Percentiles rank a stretch among this genome's conserved stretches.
These are phyloP conservation scores for Pontederia paniculata DNA, from an alignment of 176 grass and related monocot species.

Conservation along the genomic window DNA sequence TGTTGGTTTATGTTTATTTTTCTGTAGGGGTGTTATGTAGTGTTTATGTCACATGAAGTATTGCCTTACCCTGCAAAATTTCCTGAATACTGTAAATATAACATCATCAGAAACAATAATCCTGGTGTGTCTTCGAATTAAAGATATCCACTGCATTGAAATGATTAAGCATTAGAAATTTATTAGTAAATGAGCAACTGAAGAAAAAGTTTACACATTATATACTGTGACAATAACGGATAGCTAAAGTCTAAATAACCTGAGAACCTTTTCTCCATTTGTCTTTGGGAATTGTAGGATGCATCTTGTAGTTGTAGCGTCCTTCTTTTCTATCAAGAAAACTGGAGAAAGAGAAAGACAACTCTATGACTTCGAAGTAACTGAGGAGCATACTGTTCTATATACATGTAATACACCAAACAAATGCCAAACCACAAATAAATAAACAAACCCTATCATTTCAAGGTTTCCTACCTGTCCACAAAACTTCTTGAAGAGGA, in stretches of 20 bases:
- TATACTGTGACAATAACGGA: neutral
- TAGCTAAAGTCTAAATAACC: constrained; percentile 31
- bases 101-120: constrained; percentile 51
- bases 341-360: constrained; percentile 23
- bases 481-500: constrained; percentile 79
- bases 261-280: constrained; percentile 99
- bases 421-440: neutral
- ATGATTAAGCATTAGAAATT: constrained; percentile 1
- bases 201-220: constrained; percentile 1
- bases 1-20: too few relatives aligned
- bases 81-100: constrained; percentile 72
- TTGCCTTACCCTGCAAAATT: constrained; percentile 66
- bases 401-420: too few relatives aligned
- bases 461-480: constrained; percentile 45
- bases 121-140: constrained; percentile 72
- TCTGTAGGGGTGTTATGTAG: too few relatives aligned
- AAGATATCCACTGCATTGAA: constrained; percentile 78
- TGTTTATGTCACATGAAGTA: neutral
- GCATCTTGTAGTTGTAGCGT: constrained; percentile 79
- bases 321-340: constrained; percentile 73
- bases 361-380: neutral
- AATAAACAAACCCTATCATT: neutral
- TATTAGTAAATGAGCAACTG: neutral
- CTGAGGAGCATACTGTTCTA: too few relatives aligned
- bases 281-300: constrained; percentile 53